phyloP scores from a whole-genome alignment of 2,329 filamentous ascomycete species.

The Xylaria digitata region DNA sequence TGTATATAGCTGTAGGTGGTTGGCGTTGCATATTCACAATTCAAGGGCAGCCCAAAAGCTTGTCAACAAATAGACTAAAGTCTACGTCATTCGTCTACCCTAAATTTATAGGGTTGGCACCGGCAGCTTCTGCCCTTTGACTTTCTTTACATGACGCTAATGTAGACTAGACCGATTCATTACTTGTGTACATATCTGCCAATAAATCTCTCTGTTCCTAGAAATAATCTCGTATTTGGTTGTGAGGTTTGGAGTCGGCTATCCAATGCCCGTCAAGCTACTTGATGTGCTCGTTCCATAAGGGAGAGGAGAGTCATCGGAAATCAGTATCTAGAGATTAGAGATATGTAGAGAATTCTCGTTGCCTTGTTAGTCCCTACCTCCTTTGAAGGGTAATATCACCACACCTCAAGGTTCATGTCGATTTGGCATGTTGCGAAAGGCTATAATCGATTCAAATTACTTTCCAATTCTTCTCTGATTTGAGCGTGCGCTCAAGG shows the following conservation, averaged over 20 bases:
- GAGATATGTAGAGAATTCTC: background rate
- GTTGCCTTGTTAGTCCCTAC: background rate
- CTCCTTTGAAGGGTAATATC: background rate
- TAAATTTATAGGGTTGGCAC: background rate
- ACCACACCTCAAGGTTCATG: background rate
- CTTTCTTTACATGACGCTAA: constrained; percentile 10
- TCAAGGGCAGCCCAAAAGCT: background rate
- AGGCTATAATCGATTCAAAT: background rate
- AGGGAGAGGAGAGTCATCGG: background rate
- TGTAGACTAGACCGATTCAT: constrained; percentile 3
- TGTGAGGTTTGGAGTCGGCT: background rate
- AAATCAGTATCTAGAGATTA: background rate
- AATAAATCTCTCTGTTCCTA: background rate
- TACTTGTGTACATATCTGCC: background rate
- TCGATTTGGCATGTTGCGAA: background rate
- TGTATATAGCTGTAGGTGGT: too few species aligned
- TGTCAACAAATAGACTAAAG: background rate
- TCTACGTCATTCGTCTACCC: background rate
- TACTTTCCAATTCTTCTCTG: background rate
- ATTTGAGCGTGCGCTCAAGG: background rate
- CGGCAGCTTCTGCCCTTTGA: background rate
- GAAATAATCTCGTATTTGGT: background rate
- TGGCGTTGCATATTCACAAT: background rate
- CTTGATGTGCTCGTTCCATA: background rate
- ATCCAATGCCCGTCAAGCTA: background rate